Base-by-base conservation (phyloP, 495 filamentous ascomycete genomes). In the Aspergillus diversus region DNA sequence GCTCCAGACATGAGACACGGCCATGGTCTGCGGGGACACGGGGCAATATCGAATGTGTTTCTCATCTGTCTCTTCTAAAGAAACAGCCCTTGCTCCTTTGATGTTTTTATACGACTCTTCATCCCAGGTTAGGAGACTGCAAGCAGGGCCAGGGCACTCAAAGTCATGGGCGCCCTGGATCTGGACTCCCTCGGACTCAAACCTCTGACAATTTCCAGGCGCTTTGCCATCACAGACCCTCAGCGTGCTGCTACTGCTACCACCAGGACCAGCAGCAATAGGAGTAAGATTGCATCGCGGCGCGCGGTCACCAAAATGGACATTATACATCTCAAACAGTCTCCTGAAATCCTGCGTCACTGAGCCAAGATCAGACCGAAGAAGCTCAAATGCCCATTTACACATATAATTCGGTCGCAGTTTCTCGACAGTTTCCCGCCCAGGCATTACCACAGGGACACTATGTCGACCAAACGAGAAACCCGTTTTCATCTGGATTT, bases 301-400 rank as follows among this genome's bases (percentile, higher is more conserved):
- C 4, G 4, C 13, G 34, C 42, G 42, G 42, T 21, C 56, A 16
- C 56, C 56, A 48, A 59, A 59, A 6, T 59, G 42, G 1, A 5
- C 16, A 9, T 59, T 16, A 17, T 49, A 59, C 21, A 49, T 34
- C 21, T 59, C 56, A 21, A 59, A 59, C 16, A 59, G 5, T 17
- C 1, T 49, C 27, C 56, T 33, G 32, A 59, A 59, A 59, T 59
- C 56, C 56, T 59, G 56, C 42, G 56, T 59, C 27, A 59, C 56
- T 17, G 13, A 59, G 56, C 56, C 49, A 0, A 59, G 56, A 49
- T 59, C 56, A 0, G 56, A 59, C 13, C 55, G 37, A 17, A 57
- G 42, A 37, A 57, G 39, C 37, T 57, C 55, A 48, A 57, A 57
- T 1, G 55, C 55, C 55, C 55, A 57, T 47, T 57, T 57, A 11